These are phyloP conservation scores for Diplocarpon rosae DNA, from an alignment of 2,329 filamentous ascomycete species.

Conservation along the genomic window DNA sequence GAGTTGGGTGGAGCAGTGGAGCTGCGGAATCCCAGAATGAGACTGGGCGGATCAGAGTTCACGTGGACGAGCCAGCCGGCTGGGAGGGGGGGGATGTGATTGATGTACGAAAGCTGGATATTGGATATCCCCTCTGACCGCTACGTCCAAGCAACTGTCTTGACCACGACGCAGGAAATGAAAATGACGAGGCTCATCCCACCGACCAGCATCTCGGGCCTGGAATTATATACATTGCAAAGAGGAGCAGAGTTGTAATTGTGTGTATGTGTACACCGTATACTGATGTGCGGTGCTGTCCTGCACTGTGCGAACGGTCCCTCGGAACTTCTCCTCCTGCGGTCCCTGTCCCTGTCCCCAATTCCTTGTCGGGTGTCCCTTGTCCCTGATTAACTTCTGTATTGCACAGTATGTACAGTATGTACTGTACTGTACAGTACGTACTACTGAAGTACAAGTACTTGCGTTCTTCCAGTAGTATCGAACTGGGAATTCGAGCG, in stretches of 20 bases:
- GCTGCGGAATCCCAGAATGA: no score
- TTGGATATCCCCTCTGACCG: neutral
- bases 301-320: neutral
- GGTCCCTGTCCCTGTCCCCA: no score
- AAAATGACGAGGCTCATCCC: no score
- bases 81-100: neutral
- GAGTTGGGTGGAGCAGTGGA: no score
- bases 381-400: neutral
- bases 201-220: neutral
- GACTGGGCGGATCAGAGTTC: neutral
- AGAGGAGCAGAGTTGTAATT: neutral
- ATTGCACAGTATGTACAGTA: neutral
- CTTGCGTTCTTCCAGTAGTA: neutral
- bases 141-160: neutral
- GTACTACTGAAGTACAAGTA: neutral
- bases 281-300: neutral
- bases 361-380: no score
- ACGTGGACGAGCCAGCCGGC: conserved; percentile 13
- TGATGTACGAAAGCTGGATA: no score
- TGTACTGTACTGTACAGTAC: neutral
- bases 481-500: neutral
- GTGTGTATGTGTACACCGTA: no score
- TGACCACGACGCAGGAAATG: no score
- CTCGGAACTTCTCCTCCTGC: neutral
- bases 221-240: neutral